A percentile compares a stretch with the other conserved stretches of the same genome.
Conservation (phyloP, 495 filamentous ascomycete genomes). For the Cladorrhinum samala region DNA sequence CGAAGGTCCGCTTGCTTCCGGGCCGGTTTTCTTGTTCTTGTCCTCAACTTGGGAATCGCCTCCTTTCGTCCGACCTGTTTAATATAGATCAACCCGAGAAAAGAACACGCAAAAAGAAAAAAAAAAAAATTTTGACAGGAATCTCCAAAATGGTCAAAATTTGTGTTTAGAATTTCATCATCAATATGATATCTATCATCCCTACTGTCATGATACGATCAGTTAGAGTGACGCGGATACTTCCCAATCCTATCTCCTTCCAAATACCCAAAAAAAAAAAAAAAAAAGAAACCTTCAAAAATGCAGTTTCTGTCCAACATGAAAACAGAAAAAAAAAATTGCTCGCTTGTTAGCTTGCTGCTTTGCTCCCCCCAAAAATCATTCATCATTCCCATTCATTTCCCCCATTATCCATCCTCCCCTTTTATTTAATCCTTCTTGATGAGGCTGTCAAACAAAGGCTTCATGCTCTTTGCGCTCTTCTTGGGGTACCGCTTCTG, state of each 20-base stretch:
- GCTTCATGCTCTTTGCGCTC: conserved; percentile 59
- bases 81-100: not conserved
- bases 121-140: not conserved
- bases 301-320: not conserved
- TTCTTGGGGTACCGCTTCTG: conserved; percentile 76
- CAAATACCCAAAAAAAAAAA: not conserved
- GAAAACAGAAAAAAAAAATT: not conserved
- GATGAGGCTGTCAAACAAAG: conserved; percentile 56
- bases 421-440: conserved; percentile 33
- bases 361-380: too few species aligned
- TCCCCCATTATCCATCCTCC: not conserved
- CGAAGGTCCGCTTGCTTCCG: too few species aligned
- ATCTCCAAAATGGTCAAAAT: not conserved
- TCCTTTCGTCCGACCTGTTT: not conserved
- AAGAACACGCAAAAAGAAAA: too few species aligned
- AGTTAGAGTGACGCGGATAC: too few species aligned
- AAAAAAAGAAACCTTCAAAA: not conserved
- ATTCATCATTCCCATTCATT: not conserved
- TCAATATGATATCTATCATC: not conserved
- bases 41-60: not conserved
- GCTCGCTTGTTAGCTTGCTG: too few species aligned
- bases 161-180: not conserved
- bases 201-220: too few species aligned
- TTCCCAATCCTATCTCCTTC: not conserved
- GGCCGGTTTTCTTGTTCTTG: not conserved